Percentiles rank a stretch among this genome's conserved stretches.
phyloP scores from a whole-genome alignment of 2,329 filamentous ascomycete genomes.

The Zasmidium citrigriseum region DNA sequence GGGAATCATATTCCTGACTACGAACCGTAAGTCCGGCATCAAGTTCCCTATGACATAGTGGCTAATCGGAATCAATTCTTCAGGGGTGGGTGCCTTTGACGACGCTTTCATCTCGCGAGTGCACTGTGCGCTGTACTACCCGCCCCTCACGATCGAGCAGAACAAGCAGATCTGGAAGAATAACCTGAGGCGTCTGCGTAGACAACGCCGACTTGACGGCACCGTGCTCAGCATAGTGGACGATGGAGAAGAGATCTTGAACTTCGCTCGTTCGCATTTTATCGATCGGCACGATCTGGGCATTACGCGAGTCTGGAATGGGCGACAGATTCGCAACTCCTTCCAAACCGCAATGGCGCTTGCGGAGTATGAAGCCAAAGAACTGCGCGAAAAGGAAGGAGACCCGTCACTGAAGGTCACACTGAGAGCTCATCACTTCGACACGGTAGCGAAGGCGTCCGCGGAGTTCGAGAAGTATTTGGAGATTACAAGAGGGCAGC shows the following conservation, averaged over 20 bases:
- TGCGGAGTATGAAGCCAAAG: not conserved
- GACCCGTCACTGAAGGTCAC: not conserved
- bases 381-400: not conserved
- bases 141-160: not conserved
- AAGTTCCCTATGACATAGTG: too few species aligned
- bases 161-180: not conserved
- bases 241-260: not conserved
- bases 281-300: not conserved
- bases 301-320: not conserved
- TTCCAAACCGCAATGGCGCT: not conserved
- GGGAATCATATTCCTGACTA: conserved; percentile 34
- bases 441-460: not conserved
- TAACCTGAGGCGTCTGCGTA: not conserved
- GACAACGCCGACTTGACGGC: not conserved
- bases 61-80: too few species aligned
- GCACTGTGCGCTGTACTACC: not conserved
- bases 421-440: not conserved
- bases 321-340: not conserved
- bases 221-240: not conserved
- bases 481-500: not conserved
- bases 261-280: not conserved
- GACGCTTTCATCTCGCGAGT: not conserved
- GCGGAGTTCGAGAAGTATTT: not conserved
- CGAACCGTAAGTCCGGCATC: not conserved
- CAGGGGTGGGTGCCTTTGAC: not conserved